Evolutionary conservation across 1,139 yeast species (phyloP).

Genomic region (Geotrichum histeridarum): DNA sequence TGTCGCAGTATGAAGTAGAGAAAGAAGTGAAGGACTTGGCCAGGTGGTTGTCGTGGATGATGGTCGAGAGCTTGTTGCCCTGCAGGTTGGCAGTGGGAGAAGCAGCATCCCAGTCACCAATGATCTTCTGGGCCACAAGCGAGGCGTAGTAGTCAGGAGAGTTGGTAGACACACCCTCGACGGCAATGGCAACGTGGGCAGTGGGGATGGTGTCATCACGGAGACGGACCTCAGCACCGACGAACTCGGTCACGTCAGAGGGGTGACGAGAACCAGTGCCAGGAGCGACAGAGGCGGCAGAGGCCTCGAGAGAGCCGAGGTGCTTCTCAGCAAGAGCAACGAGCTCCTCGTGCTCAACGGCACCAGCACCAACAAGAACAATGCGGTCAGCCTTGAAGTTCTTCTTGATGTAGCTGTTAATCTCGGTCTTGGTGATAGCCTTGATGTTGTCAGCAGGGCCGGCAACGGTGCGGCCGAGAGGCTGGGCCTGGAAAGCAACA

Average conservation of each 20-base stretch:
- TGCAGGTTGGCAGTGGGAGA: conserved; percentile 80
- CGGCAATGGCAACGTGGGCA: conserved; percentile 87
- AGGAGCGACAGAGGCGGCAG: conserved; percentile 59
- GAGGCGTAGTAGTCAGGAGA: conserved; percentile 95
- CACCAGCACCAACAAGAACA: conserved; percentile 96
- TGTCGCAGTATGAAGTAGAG: conserved; percentile 93
- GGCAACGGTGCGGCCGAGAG: conserved; percentile 89
- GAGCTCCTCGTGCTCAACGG: conserved; percentile 82
- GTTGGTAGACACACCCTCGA: conserved; percentile 97
- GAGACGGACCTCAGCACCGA: conserved; percentile 81
- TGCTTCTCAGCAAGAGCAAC: conserved; percentile 69
- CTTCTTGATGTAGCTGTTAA: conserved; percentile 70
- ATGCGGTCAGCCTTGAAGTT: conserved; percentile 95
- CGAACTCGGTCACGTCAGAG: conserved; percentile 65
- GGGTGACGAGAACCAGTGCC: conserved; percentile 63
- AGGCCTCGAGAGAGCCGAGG: conserved; percentile 70
- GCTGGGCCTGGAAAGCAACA: conserved; percentile 83
- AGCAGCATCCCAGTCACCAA: conserved; percentile 96
- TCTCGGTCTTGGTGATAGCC: conserved; percentile 70
- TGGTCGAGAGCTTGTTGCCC: conserved; percentile 80
- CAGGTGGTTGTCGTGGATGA: conserved; percentile 66
- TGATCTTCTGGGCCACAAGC: conserved; percentile 89
- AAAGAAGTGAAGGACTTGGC: conserved; percentile 96
- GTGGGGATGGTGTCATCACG: conserved; percentile 80
- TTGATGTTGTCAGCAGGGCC: conserved; percentile 90